Evolutionary conservation across 2,329 filamentous ascomycete genomes (phyloP), one percentile per base, ranked within the genome.

Genomic region (Microdochium nivale): DNA sequence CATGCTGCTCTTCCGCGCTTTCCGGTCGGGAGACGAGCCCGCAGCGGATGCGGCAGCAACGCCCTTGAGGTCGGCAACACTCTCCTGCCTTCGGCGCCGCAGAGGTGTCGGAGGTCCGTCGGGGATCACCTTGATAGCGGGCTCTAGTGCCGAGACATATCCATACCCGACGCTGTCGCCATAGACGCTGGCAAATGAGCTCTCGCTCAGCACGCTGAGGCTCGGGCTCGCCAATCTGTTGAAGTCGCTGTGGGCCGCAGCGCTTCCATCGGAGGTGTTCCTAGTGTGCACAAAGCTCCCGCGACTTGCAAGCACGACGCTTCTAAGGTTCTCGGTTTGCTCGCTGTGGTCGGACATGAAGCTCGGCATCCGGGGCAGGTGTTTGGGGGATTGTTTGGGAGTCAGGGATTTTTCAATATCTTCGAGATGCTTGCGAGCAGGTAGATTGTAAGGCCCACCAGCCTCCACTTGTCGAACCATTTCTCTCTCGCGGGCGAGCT

Each of bases 151-250:
- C 5, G 40, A 44, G 8, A 21, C 19, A 23, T 44, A 21, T 44
- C 23, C 40, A 19, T 44, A 44, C 40, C 40, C 40, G n/a, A 7
- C 19, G 13, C 40, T 59, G 10, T 63, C 61, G 2, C 82, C 83
- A 51, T 87, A 87, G 0, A 87, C 70, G 57, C 83, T 86, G 23
- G 78, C 58, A 58, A 87, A 86, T 0, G 83, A 86, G 61, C 82
- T 86, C 63, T 86, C 82, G 56, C 83, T 86, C 55, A 87, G 65
- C 13, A 86, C 71, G 56, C 83, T 86, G 49, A 86, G 66, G 32
- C 75, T 78, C 3, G 83, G 83, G 56, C 82, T 87, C 25, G 70
- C 71, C 53, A 79, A 60, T 44, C 69, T 71, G 50, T 66, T 62
- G 53, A 59, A 51, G 49, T 65, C 63, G 48, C 69, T 63, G 49